A percentile compares a stretch with the other conserved stretches of the same genome.
These are phyloP conservation scores for Dactylis glomerata DNA, from an alignment of 176 grass and related monocot genomes.

Conservation along the genomic window DNA sequence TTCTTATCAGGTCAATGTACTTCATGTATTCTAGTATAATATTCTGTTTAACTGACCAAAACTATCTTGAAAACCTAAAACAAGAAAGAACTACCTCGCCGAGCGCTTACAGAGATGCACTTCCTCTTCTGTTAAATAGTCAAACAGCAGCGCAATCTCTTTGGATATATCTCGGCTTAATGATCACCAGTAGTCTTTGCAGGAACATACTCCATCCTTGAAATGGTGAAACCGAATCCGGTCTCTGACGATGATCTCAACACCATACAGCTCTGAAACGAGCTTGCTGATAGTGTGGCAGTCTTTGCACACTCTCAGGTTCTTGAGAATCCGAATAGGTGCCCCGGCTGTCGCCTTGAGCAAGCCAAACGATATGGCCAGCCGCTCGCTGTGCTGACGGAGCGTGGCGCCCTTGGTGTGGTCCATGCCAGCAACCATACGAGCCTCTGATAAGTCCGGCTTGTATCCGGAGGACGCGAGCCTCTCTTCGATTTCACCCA, in stretches of 20 bases:
- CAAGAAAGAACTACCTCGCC: not conserved
- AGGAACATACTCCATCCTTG: slow-evolving; percentile 75
- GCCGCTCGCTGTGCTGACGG: slow-evolving; percentile 68
- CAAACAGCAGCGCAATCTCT: not conserved
- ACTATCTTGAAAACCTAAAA: not conserved
- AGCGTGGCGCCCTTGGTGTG: slow-evolving; percentile 43
- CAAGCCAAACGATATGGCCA: slow-evolving; percentile 81
- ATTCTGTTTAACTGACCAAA: not conserved
- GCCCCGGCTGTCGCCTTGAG: slow-evolving; percentile 35
- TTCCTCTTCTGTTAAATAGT: not conserved
- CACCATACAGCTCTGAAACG: slow-evolving; percentile 51
- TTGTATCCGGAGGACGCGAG: slow-evolving; percentile 54
- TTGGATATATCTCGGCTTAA: not conserved
- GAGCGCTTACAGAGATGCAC: not conserved
- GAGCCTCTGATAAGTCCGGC: slow-evolving; percentile 65
- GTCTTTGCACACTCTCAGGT: slow-evolving; percentile 84
- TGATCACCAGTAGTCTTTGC: slow-evolving; percentile 89
- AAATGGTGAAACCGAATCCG: slow-evolving; percentile 90
- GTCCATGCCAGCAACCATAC: slow-evolving; percentile 43
- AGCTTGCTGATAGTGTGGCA: slow-evolving; percentile 85
- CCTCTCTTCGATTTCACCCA: slow-evolving; percentile 46
- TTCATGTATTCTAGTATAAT: not conserved
- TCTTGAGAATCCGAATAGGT: slow-evolving; percentile 81
- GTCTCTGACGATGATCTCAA: slow-evolving; percentile 83
- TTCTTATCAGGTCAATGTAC: not conserved